phyloP scores from a whole-genome alignment of 1,284 basidiomycete species.

The Tilletiaria anomala region DNA sequence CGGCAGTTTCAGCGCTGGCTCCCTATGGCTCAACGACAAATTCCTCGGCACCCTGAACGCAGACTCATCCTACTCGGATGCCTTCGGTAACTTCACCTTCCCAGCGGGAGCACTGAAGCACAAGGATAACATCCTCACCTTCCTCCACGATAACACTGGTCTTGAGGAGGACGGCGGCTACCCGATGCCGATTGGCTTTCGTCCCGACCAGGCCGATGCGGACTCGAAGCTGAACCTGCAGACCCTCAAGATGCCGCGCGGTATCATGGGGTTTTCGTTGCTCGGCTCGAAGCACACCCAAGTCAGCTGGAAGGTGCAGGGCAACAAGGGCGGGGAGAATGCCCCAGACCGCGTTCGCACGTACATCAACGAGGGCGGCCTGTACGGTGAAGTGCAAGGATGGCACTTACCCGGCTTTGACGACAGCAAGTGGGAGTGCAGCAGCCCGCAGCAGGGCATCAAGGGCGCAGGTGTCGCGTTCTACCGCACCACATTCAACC shows the following conservation, averaged over 20 bases:
- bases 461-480: constrained; percentile 56
- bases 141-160: constrained; percentile 65
- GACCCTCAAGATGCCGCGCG: constrained; percentile 55
- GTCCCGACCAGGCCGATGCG: constrained; percentile 12
- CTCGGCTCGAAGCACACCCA: constrained; percentile 47
- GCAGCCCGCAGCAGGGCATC: constrained; percentile 43
- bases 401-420: constrained; percentile 68
- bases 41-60: constrained; percentile 54
- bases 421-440: constrained; percentile 49
- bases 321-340: constrained; percentile 62
- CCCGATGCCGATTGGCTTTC: constrained; percentile 11
- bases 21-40: constrained; percentile 60
- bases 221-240: constrained; percentile 27
- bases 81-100: constrained; percentile 40
- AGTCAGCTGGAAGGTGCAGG: constrained; percentile 61
- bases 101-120: constrained; percentile 46
- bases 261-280: constrained; percentile 49
- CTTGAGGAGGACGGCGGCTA: constrained; percentile 45
- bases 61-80: constrained; percentile 51
- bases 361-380: constrained; percentile 62
- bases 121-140: constrained; percentile 56
- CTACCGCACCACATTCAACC: constrained; percentile 57
- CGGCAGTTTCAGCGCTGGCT: constrained; percentile 59
- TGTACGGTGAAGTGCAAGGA: constrained; percentile 59
- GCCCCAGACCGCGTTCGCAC: constrained; percentile 57